Base-by-base conservation (phyloP, 805 yeast genomes). In the Diddensiella santjacobensis region DNA sequence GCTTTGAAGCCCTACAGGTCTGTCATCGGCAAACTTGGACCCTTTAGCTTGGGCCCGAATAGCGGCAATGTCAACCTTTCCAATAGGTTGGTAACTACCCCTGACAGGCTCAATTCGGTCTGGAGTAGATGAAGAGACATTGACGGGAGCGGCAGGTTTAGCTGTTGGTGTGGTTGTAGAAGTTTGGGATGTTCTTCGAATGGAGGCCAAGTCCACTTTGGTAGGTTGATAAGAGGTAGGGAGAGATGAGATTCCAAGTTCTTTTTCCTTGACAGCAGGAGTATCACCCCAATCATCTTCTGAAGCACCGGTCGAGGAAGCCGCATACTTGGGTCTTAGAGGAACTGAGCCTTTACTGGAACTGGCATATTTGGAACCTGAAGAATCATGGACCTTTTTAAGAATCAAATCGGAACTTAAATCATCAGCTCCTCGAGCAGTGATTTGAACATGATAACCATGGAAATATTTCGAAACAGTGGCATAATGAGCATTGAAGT, bases 401-500 rank as follows among this genome's bases (percentile, higher is more conserved):
- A 88, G 66, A 49, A 93, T 77, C 51, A 85, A 95, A 22, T 75
- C 75, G 39, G 85, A 84, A 58, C 87, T 86, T 64, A 95, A 75
- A 66, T 93, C 99, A 61, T 89, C 96, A 38, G 78, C 73, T 62
- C 87, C 95, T 69, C 98, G 81, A n/a, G 98, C 98, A 42, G 96
- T 89, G 56, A 93, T 82, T 68, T 93, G 97, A 47, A 93, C 90
- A 64, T 93, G 99, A 69, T 91, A 93, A 41, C 96, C 95, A 33
- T 61, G 64, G 54, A 71, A 66, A 50, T 64, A 58, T 45, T 62
- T 62, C 11, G 74, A 66, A 13, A 71, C 70, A 1, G 71, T 49
- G 17, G 67, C 57, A 50, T 67, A 64, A 54, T 71, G 74, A 18
- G 74, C 63, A 53, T 64, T 68, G 62, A 71, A 71, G 45, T 65